Conservation (phyloP, 306 rosid genomes). For the Lagenaria siceraria region DNA sequence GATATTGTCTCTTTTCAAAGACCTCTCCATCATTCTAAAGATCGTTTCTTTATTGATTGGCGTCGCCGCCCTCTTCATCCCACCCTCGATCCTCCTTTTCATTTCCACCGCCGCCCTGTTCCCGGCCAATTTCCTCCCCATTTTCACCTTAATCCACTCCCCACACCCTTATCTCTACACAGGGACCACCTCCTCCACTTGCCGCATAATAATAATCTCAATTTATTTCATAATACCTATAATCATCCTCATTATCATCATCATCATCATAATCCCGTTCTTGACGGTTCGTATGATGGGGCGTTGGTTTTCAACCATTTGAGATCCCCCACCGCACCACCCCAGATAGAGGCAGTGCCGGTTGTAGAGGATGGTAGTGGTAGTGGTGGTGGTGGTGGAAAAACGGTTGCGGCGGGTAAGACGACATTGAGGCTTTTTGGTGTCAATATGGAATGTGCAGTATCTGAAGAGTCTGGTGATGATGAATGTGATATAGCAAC, state of each 20-base stretch:
- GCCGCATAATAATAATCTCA: slow-evolving; percentile 9
- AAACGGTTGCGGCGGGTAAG: slow-evolving; percentile 19
- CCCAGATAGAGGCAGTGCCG: slow-evolving; percentile 7
- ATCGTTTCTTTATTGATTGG: slow-evolving; percentile 70
- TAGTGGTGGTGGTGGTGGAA: slow-evolving; percentile 1
- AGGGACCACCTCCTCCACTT: slow-evolving; percentile 14
- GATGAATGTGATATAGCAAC: slow-evolving; percentile 10
- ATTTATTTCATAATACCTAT: neutral
- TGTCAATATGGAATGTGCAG: slow-evolving; percentile 29
- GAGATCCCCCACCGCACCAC: slow-evolving; percentile 2
- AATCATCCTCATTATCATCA: neutral
- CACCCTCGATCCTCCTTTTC: neutral
- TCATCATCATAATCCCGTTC: neutral
- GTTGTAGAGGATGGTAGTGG: slow-evolving; percentile 15
- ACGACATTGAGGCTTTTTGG: slow-evolving; percentile 32
- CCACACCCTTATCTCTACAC: neutral
- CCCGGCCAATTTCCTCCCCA: slow-evolving; percentile 1
- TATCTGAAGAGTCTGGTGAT: slow-evolving; percentile 9
- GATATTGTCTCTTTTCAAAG: slow-evolving; percentile 81
- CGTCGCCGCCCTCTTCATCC: slow-evolving; percentile 31
- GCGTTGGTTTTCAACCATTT: slow-evolving; percentile 13
- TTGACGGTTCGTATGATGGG: neutral
- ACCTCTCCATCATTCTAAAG: slow-evolving; percentile 32
- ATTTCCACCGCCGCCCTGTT: neutral
- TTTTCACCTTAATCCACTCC: slow-evolving; percentile 8